Evolutionary conservation across 345 rosid species (phyloP).

Genomic region (Sonneratia alba): DNA sequence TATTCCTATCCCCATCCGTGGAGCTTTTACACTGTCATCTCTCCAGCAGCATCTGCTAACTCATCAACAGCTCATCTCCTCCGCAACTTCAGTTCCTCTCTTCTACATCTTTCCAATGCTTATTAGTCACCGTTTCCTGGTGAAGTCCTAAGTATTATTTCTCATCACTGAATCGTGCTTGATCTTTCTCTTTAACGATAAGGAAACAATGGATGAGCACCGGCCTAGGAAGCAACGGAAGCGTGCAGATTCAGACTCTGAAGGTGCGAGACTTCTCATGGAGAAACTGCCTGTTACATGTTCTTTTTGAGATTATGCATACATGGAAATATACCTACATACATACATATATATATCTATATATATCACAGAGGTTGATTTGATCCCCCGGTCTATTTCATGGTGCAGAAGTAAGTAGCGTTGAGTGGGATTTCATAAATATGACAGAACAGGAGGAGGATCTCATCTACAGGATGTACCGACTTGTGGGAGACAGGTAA

Average conservation of each 20-base stretch:
- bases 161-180: too few species aligned
- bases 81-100: background rate
- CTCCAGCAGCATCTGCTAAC: too few species aligned
- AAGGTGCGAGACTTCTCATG: background rate
- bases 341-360: too few species aligned
- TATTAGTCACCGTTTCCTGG: background rate
- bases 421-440: slow-evolving; percentile 31
- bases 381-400: background rate
- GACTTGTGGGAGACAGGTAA: slow-evolving; percentile 49
- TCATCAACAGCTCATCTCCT: too few species aligned
- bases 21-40: too few species aligned
- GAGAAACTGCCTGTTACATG: too few species aligned
- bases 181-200: background rate
- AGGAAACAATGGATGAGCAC: background rate
- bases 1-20: too few species aligned
- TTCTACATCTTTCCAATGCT: background rate
- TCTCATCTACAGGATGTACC: slow-evolving; percentile 39
- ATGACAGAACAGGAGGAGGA: slow-evolving; percentile 52
- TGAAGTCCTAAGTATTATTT: background rate
- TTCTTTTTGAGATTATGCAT: too few species aligned
- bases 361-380: background rate
- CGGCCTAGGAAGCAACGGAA: background rate
- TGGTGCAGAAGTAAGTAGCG: slow-evolving; percentile 37
- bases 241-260: background rate
- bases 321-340: too few species aligned